Conservation (phyloP, 495 filamentous ascomycete genomes). For the Staphylotrichum tortipilum region DNA sequence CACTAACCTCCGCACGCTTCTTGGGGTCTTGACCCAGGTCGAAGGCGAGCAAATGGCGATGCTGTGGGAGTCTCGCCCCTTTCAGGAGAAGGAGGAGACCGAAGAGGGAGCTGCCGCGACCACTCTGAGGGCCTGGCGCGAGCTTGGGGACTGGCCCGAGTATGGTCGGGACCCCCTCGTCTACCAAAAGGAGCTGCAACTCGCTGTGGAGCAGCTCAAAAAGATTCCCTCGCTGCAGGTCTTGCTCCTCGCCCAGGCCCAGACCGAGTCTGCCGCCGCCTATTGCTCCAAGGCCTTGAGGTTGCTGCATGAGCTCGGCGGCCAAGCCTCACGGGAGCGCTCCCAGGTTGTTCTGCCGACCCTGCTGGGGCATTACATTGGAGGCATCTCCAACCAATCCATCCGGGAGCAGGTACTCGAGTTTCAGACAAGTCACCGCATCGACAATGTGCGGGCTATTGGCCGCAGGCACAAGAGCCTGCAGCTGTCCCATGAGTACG, state of each 20-base stretch:
- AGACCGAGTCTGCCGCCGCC: constrained; percentile 33
- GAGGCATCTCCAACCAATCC: constrained; percentile 31
- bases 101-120: constrained; percentile 28
- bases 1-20: constrained; percentile 35
- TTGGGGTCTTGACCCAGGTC: constrained; percentile 36
- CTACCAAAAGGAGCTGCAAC: constrained; percentile 41
- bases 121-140: constrained; percentile 32
- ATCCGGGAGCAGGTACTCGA: constrained; percentile 30
- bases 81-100: constrained; percentile 25
- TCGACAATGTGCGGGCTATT: constrained; percentile 22
- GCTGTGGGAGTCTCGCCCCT: constrained; percentile 34
- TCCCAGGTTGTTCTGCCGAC: constrained; percentile 13
- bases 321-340: constrained; percentile 10
- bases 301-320: constrained; percentile 29
- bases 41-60: constrained; percentile 43
- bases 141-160: constrained; percentile 25
- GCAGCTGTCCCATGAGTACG: constrained; percentile 41
- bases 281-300: constrained; percentile 35
- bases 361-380: constrained; percentile 33
- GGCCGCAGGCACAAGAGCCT: constrained; percentile 37
- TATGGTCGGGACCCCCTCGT: constrained; percentile 30
- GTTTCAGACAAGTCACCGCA: constrained; percentile 19
- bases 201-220: constrained; percentile 34
- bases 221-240: constrained; percentile 40
- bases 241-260: constrained; percentile 36